A percentile compares a stretch with the other conserved stretches of the same genome.
Evolutionary conservation across 805 yeast species (phyloP).

Genomic region (Metschnikowia proteae): DNA sequence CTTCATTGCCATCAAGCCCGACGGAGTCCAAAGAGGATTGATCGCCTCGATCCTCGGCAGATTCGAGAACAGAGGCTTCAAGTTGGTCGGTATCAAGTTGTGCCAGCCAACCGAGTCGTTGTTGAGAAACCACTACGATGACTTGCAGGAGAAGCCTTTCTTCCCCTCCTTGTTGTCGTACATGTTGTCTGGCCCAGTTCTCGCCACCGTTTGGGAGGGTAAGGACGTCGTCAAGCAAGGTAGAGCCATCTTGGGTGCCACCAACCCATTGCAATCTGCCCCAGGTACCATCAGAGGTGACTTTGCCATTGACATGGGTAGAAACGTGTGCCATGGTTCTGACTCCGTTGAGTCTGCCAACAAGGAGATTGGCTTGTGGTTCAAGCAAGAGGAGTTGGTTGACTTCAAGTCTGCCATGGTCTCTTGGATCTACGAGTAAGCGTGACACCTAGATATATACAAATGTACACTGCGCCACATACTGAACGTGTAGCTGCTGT

Average conservation of each 20-base stretch:
- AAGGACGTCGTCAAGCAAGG: slow-evolving; percentile 99
- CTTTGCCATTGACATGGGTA: slow-evolving; percentile 96
- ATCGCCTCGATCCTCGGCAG: slow-evolving; percentile 84
- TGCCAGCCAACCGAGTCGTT: slow-evolving; percentile 81
- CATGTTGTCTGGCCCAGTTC: slow-evolving; percentile 98
- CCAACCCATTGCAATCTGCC: slow-evolving; percentile 94
- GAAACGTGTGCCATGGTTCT: slow-evolving; percentile 99
- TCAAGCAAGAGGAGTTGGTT: slow-evolving; percentile 93
- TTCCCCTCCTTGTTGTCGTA: slow-evolving; percentile 94
- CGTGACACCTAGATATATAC: slow-evolving; percentile 2
- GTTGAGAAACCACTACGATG: slow-evolving; percentile 92
- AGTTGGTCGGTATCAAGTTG: slow-evolving; percentile 93
- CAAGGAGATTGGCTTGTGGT: slow-evolving; percentile 96
- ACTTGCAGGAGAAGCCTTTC: slow-evolving; percentile 93
- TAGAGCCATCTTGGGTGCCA: slow-evolving; percentile 96
- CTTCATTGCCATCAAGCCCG: slow-evolving; percentile 94
- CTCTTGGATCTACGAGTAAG: slow-evolving; percentile 93
- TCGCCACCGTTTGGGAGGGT: slow-evolving; percentile 99
- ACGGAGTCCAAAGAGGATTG: slow-evolving; percentile 99
- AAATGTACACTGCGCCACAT: background rate
- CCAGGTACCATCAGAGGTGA: slow-evolving; percentile 99
- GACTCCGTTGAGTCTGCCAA: slow-evolving; percentile 98
- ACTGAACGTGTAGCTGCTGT: no score
- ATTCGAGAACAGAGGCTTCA: slow-evolving; percentile 97
- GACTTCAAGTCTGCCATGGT: slow-evolving; percentile 82